Evolutionary conservation across 2,329 filamentous ascomycete species (phyloP).

Genomic region (Talaromyces albobiverticillius): DNA sequence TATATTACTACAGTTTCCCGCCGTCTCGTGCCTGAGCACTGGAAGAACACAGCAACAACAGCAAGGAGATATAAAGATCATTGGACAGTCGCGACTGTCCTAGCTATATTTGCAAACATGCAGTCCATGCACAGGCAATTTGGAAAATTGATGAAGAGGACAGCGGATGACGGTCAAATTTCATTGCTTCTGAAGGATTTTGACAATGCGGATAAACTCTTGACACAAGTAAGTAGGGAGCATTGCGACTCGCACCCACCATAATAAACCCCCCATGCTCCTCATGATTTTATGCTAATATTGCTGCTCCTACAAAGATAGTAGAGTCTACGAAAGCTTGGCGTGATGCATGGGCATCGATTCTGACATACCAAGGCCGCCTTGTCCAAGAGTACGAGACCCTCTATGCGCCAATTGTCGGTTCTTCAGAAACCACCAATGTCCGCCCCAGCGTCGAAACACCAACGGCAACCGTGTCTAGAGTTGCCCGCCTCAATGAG

Average conservation of each 20-base stretch:
- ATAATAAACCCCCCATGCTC: neutral
- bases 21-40: neutral
- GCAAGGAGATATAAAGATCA: neutral
- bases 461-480: conserved; percentile 60
- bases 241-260: neutral
- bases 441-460: conserved; percentile 59
- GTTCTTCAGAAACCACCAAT: conserved; percentile 58
- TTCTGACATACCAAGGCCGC: conserved; percentile 66
- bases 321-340: conserved; percentile 72
- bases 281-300: neutral
- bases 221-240: conserved; percentile 59
- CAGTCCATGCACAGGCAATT: conserved; percentile 66
- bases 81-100: neutral
- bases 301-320: conserved; percentile 51
- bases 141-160: conserved; percentile 67
- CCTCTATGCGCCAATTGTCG: conserved; percentile 74
- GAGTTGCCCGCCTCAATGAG: conserved; percentile 63
- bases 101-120: conserved; percentile 25
- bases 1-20: neutral
- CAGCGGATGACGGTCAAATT: conserved; percentile 74
- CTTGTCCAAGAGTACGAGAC: conserved; percentile 66
- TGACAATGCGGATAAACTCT: conserved; percentile 72
- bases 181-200: conserved; percentile 74
- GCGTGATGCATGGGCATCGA: conserved; percentile 73
- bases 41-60: neutral